Conservation (phyloP, 768 basidiomycete species). For the Stropharia rugosoannulata region DNA sequence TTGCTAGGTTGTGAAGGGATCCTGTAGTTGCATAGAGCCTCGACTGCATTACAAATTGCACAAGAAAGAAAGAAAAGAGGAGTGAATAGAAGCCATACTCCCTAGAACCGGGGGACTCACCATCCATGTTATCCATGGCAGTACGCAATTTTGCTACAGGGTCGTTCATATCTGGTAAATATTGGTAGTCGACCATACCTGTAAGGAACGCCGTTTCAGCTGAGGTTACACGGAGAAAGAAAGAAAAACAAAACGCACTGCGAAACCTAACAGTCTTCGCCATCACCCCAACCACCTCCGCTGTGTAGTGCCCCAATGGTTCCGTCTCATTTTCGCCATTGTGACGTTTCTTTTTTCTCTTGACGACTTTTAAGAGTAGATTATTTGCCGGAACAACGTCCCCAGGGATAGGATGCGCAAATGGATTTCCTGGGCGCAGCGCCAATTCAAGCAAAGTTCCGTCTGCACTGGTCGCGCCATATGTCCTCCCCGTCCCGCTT, state of each 20-base stretch:
- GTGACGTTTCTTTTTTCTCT: slow-evolving; percentile 54
- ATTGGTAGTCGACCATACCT: slow-evolving; percentile 97
- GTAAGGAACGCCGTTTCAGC: neutral
- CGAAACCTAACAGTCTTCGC: slow-evolving; percentile 87
- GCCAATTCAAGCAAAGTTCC: slow-evolving; percentile 75
- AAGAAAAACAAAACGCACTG: slow-evolving; percentile 49
- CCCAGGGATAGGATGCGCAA: slow-evolving; percentile 82
- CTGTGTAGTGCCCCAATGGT: slow-evolving; percentile 68
- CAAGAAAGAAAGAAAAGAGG: neutral
- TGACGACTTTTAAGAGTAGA: slow-evolving; percentile 83
- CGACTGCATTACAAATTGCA: slow-evolving; percentile 45
- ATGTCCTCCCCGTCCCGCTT: too few species aligned
- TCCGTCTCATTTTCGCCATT: slow-evolving; percentile 17
- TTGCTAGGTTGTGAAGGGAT: slow-evolving; percentile 72
- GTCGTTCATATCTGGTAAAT: slow-evolving; percentile 71
- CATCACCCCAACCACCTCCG: slow-evolving; percentile 72
- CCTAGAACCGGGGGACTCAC: slow-evolving; percentile 39
- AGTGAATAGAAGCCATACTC: neutral
- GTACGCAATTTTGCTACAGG: slow-evolving; percentile 65
- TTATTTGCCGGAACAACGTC: slow-evolving; percentile 77
- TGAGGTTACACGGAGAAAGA: too few species aligned
- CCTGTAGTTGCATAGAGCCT: slow-evolving; percentile 66
- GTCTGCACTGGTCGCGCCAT: slow-evolving; percentile 42
- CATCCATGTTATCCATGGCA: slow-evolving; percentile 81
- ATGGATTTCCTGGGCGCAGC: slow-evolving; percentile 71